These are phyloP conservation scores for Eutypa lata DNA, from an alignment of 2,329 filamentous ascomycete genomes.

Conservation along the genomic window DNA sequence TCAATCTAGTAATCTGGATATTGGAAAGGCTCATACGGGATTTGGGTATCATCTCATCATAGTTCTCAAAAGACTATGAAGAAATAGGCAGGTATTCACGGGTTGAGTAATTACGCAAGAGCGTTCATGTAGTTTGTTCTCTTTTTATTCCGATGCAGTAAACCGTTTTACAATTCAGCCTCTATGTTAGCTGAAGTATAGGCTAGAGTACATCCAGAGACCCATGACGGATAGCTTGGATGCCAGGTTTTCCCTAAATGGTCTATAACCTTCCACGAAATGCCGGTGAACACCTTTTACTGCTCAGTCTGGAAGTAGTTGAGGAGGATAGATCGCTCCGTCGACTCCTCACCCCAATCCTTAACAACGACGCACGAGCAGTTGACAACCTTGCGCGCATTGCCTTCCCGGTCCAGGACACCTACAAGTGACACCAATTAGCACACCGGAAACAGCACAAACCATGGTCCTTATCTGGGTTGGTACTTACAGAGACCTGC, in stretches of 20 bases:
- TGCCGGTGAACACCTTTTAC: slow-evolving; percentile 44
- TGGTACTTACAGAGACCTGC: slow-evolving; percentile 90
- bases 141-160: slow-evolving; percentile 38
- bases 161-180: slow-evolving; percentile 21
- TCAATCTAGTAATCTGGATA: slow-evolving; percentile 57
- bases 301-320: slow-evolving; percentile 99
- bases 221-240: slow-evolving; percentile 21
- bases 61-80: slow-evolving; percentile 59
- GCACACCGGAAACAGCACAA: slow-evolving; percentile 5
- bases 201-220: slow-evolving; percentile 35
- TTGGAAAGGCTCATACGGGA: slow-evolving; percentile 66
- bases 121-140: slow-evolving; percentile 28
- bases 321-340: slow-evolving; percentile 97
- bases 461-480: background rate
- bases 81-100: too few species aligned
- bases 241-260: slow-evolving; percentile 14
- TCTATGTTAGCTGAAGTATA: slow-evolving; percentile 42
- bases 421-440: slow-evolving; percentile 51
- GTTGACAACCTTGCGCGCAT: slow-evolving; percentile 99
- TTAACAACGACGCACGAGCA: slow-evolving; percentile 99
- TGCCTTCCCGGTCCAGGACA: slow-evolving; percentile 98
- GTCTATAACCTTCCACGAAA: slow-evolving; percentile 27
- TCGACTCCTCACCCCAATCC: slow-evolving; percentile 99
- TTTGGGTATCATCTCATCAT: slow-evolving; percentile 81
- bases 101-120: too few species aligned